phyloP scores from a whole-genome alignment of 768 basidiomycete species.

The Mycena polygramma region DNA sequence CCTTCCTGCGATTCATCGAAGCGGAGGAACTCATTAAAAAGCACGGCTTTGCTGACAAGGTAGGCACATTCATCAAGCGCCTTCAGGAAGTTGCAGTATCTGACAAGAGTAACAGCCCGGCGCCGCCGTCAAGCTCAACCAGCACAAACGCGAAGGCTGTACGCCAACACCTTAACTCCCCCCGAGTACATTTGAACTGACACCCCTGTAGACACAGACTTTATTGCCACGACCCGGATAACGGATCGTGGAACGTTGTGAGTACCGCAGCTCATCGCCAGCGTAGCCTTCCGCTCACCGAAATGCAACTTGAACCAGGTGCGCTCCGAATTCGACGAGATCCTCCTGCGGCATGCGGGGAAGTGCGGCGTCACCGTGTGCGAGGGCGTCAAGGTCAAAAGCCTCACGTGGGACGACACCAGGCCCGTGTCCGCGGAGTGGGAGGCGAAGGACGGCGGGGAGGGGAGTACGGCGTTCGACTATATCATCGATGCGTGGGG shows the following conservation, averaged over 20 bases:
- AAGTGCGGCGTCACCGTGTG: constrained; percentile 62
- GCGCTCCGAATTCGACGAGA: constrained; percentile 70
- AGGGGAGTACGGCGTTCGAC: too few relatives aligned
- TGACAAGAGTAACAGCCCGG: background rate
- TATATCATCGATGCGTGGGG: too few relatives aligned
- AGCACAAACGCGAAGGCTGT: constrained; percentile 2
- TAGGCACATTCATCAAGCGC: background rate
- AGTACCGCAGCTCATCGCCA: background rate
- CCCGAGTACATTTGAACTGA: too few relatives aligned
- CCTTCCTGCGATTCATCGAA: constrained; percentile 53
- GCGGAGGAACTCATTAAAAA: constrained; percentile 40
- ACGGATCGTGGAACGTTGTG: background rate
- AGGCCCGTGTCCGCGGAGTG: constrained; percentile 56
- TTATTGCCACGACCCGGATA: background rate
- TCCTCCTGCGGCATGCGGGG: constrained; percentile 68
- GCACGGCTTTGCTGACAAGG: background rate
- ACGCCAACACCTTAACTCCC: background rate
- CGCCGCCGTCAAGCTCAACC: background rate
- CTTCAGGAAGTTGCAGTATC: too few relatives aligned
- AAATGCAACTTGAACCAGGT: constrained; percentile 40
- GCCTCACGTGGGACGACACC: constrained; percentile 50
- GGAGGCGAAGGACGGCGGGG: constrained; percentile 26
- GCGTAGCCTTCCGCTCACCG: background rate
- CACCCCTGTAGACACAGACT: background rate
- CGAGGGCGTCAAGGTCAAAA: constrained; percentile 59